These are phyloP conservation scores for Ophiostoma perfectum DNA, from an alignment of 2,329 filamentous ascomycete species.

Conservation along the genomic window DNA sequence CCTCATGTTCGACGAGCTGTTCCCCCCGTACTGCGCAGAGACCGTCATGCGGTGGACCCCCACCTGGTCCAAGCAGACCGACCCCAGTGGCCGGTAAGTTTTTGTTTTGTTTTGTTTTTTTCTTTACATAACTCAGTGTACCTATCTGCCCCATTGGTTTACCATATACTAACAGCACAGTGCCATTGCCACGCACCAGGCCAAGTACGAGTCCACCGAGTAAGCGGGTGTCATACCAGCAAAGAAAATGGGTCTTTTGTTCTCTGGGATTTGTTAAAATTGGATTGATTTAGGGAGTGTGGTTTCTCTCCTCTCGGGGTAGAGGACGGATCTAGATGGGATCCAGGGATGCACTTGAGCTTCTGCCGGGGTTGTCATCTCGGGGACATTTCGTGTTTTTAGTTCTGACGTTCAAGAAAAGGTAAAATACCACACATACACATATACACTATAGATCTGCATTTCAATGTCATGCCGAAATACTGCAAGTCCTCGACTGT, in stretches of 20 bases:
- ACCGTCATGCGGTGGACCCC: slow-evolving; percentile 97
- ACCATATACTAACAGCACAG: slow-evolving; percentile 37
- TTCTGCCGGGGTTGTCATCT: slow-evolving; percentile 6
- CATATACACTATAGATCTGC: slow-evolving; percentile 17
- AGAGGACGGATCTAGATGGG: not conserved
- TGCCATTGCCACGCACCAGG: slow-evolving; percentile 69
- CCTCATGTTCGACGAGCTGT: slow-evolving; percentile 97
- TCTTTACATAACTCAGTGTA: not conserved
- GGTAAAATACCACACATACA: slow-evolving; percentile 13
- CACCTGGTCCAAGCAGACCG: slow-evolving; percentile 93
- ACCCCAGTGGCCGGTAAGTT: slow-evolving; percentile 81
- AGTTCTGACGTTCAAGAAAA: slow-evolving; percentile 1
- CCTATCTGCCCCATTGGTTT: too few relatives aligned
- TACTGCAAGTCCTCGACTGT: not conserved
- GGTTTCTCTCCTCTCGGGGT: not conserved
- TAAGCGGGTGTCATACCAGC: slow-evolving; percentile 3
- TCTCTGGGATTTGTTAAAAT: not conserved
- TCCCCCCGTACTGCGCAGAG: slow-evolving; percentile 81
- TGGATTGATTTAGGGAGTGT: not conserved
- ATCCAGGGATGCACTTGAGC: not conserved
- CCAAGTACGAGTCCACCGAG: slow-evolving; percentile 57
- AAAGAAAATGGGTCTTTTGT: not conserved
- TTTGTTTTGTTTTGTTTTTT: not conserved
- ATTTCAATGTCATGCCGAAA: too few relatives aligned
- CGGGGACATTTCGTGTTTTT: not conserved